Conservation (phyloP, 768 basidiomycete genomes). For the Floccularia luteovirens region DNA sequence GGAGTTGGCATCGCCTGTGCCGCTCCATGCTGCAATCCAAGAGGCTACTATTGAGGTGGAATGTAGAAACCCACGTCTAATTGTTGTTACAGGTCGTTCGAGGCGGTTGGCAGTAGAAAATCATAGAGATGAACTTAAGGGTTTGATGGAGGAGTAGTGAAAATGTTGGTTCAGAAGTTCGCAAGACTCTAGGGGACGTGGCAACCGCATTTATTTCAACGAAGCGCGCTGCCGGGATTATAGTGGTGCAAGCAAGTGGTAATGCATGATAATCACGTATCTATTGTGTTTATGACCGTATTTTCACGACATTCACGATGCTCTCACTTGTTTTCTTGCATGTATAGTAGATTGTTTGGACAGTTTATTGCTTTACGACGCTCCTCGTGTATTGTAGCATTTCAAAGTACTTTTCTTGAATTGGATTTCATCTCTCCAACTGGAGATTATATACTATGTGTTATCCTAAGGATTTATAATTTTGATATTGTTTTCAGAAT, state of each 20-base stretch:
- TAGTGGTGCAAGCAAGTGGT: slow-evolving; percentile 76
- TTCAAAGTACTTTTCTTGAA: too few relatives aligned
- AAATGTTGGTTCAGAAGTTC: slow-evolving; percentile 51
- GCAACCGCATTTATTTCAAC: slow-evolving; percentile 68
- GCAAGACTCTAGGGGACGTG: slow-evolving; percentile 82
- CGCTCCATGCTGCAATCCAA: slow-evolving; percentile 50
- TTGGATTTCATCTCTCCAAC: too few relatives aligned
- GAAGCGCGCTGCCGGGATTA: slow-evolving; percentile 46
- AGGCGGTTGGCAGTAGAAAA: slow-evolving; percentile 66
- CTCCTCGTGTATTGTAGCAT: too few relatives aligned
- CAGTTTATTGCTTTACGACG: too few relatives aligned
- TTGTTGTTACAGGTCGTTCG: slow-evolving; percentile 71
- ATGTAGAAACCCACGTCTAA: slow-evolving; percentile 19
- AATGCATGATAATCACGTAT: too few relatives aligned
- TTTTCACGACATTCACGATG: too few relatives aligned
- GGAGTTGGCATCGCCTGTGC: slow-evolving; percentile 44
- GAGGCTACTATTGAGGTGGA: slow-evolving; percentile 24
- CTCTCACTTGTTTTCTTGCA: too few relatives aligned
- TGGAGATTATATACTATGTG: too few relatives aligned
- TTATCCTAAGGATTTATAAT: too few relatives aligned
- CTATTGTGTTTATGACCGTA: too few relatives aligned
- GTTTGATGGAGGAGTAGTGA: slow-evolving; percentile 52
- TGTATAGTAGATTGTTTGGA: too few relatives aligned
- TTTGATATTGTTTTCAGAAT: too few relatives aligned
- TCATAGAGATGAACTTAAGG: slow-evolving; percentile 64